Percentiles rank a stretch among this genome's conserved stretches.
Conservation (phyloP, 2,329 filamentous ascomycete species). For the Cladorrhinum sp. region DNA sequence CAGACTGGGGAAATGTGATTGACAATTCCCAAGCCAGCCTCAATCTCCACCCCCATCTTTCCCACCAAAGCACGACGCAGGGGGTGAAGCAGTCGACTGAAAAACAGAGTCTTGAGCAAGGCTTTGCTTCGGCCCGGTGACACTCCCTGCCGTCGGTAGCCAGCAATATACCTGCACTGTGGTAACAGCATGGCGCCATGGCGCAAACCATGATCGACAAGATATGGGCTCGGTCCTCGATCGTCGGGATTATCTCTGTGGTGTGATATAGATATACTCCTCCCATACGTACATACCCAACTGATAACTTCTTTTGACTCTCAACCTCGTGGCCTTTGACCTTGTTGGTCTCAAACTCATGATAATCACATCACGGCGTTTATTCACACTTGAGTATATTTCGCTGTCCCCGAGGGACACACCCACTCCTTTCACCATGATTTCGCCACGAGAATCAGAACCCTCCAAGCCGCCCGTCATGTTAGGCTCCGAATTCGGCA, state of each 20-base stretch:
- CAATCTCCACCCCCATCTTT: not conserved
- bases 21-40: not conserved
- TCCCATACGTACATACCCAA: not conserved
- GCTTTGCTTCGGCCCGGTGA: no score
- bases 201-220: slow-evolving; percentile 6
- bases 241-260: slow-evolving; percentile 3
- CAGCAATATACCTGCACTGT: not conserved
- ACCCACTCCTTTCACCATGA: slow-evolving; percentile 18
- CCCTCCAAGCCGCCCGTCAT: not conserved
- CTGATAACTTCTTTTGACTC: not conserved
- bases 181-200: not conserved
- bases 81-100: not conserved
- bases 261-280: not conserved
- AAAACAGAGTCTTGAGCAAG: slow-evolving; percentile 4
- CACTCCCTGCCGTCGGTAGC: no score
- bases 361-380: not conserved
- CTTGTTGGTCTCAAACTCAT: not conserved
- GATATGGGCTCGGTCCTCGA: not conserved
- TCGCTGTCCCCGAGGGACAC: not conserved
- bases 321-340: not conserved
- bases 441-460: slow-evolving; percentile 18
- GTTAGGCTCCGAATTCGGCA: slow-evolving; percentile 34
- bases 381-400: not conserved
- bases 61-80: slow-evolving; percentile 1
- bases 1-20: not conserved